These are phyloP conservation scores for Globisporangium barbulae DNA, from an alignment of 352 stramenopile genomes.

Conservation along the genomic window DNA sequence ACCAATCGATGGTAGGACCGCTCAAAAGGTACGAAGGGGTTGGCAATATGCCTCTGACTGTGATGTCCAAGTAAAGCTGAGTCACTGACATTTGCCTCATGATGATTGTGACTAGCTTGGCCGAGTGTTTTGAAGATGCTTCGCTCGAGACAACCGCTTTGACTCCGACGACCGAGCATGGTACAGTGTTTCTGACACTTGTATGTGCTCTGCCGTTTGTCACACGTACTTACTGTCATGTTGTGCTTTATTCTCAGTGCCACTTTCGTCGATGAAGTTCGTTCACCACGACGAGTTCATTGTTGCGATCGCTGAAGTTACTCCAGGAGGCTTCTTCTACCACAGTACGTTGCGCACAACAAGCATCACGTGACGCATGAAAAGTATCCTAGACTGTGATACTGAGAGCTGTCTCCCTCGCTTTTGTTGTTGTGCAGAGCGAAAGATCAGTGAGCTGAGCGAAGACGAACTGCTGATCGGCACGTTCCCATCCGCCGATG, in stretches of 20 bases:
- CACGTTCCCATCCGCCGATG: constrained; percentile 47
- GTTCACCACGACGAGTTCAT: constrained; percentile 33
- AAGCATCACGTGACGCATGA: not conserved
- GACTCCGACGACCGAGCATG: constrained; percentile 25
- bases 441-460: constrained; percentile 42
- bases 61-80: not conserved
- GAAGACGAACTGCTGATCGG: constrained; percentile 69
- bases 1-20: constrained; percentile 42
- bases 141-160: constrained; percentile 8
- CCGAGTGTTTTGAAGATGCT: constrained; percentile 40
- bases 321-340: constrained; percentile 54
- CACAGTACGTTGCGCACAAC: constrained; percentile 25
- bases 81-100: not conserved
- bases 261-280: constrained; percentile 34
- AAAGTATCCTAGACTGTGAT: not conserved
- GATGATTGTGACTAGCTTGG: constrained; percentile 16
- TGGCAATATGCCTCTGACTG: too few relatives aligned
- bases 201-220: not conserved
- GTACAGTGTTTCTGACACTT: constrained; percentile 10
- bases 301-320: constrained; percentile 44
- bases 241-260: constrained; percentile 11
- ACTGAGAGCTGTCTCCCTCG: constrained; percentile 1
- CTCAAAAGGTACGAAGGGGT: constrained; percentile 35
- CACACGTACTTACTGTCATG: not conserved
- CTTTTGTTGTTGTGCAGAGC: constrained; percentile 27